Evolutionary conservation across 257 asterid genomes (phyloP).

Genomic region (Pogostemon cablin): DNA sequence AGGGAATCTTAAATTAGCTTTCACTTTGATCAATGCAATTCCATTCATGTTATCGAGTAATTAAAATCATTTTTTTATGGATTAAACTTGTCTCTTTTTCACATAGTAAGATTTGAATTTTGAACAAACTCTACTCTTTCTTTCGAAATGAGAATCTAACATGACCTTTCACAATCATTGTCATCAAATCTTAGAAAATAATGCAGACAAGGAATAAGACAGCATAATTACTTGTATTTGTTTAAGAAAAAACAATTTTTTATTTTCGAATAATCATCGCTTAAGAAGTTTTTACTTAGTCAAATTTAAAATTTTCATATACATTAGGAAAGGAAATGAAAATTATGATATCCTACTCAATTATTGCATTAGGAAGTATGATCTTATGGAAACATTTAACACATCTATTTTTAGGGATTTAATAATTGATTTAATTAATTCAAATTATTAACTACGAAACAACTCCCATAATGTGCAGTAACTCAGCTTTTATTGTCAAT

Average conservation of each 20-base stretch:
- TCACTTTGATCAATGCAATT: constrained; percentile 42
- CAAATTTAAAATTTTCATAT: no score
- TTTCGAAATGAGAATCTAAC: constrained; percentile 15
- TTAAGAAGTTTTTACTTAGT: no score
- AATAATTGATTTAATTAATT: no score
- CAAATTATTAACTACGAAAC: background rate
- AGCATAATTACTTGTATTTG: background rate
- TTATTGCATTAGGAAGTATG: no score
- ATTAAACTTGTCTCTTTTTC: background rate
- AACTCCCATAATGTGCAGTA: constrained; percentile 16
- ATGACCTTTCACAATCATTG: constrained; percentile 8
- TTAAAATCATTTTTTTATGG: background rate
- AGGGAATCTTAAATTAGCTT: constrained; percentile 4
- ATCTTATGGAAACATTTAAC: no score
- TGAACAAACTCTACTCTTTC: constrained; percentile 14
- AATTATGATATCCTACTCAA: background rate
- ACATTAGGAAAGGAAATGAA: background rate
- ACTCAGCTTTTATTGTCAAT: constrained; percentile 18
- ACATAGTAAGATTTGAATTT: constrained; percentile 24
- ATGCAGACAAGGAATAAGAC: background rate
- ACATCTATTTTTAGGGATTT: no score
- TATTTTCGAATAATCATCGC: no score
- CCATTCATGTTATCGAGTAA: constrained; percentile 17
- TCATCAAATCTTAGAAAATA: background rate
- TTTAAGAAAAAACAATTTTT: no score